Conservation (phyloP, 1,139 yeast species). For the Blastobotrys illinoisensis region DNA sequence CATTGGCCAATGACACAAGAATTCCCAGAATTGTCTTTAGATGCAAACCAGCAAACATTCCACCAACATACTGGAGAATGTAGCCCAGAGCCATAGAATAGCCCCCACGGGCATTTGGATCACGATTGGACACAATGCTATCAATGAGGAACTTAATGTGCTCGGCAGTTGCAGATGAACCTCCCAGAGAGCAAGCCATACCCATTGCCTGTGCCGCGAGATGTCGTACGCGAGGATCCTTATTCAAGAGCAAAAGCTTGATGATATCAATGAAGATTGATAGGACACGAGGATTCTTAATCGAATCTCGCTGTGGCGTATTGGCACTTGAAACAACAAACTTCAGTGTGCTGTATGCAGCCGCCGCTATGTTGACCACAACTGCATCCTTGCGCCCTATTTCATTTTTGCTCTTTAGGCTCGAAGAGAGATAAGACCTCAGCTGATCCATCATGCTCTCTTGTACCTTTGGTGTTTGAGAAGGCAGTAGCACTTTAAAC, state of each 20-base stretch:
- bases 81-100: constrained; percentile 56
- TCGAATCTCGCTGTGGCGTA: constrained; percentile 10
- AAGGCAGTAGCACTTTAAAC: constrained; percentile 66
- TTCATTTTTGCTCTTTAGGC: constrained; percentile 16
- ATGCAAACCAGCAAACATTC: constrained; percentile 36
- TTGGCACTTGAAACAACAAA: constrained; percentile 8
- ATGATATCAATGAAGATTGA: constrained; percentile 53
- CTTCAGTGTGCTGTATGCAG: constrained; percentile 8
- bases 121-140: constrained; percentile 52
- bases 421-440: constrained; percentile 42
- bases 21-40: constrained; percentile 51
- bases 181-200: constrained; percentile 43
- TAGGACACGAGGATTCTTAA: constrained; percentile 33
- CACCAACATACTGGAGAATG: constrained; percentile 48
- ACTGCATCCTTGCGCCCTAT: constrained; percentile 8
- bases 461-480: constrained; percentile 74
- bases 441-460: constrained; percentile 79
- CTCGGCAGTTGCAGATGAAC: constrained; percentile 39
- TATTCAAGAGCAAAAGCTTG: constrained; percentile 39
- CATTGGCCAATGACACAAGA: constrained; percentile 55
- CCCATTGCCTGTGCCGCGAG: constrained; percentile 70
- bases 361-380: constrained; percentile 27
- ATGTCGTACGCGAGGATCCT: constrained; percentile 34
- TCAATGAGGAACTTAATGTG: constrained; percentile 53
- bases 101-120: constrained; percentile 65